Evolutionary conservation across 305 asterid species (phyloP).

Genomic region (Vinca major): DNA sequence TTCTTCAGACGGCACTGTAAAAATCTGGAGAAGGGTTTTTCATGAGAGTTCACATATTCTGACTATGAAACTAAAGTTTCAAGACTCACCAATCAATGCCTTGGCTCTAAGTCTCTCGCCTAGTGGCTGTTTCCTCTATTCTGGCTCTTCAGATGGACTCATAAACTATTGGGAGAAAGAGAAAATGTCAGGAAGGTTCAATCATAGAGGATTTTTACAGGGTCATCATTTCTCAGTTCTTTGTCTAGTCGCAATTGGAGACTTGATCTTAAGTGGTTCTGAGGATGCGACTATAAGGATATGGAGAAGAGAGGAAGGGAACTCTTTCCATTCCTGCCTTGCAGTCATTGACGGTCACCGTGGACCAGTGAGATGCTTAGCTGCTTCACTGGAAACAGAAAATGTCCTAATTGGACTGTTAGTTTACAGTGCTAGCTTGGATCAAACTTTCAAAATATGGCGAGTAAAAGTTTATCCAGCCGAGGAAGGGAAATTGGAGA

Average conservation of each 20-base stretch:
- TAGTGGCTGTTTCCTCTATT: constrained; percentile 39
- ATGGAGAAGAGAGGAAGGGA: constrained; percentile 63
- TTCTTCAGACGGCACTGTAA: constrained; percentile 61
- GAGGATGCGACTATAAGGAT: constrained; percentile 69
- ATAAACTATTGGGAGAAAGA: constrained; percentile 73
- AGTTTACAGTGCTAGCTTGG: constrained; percentile 61
- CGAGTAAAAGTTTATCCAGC: constrained; percentile 42
- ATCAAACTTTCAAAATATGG: constrained; percentile 71
- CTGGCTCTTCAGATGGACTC: constrained; percentile 67
- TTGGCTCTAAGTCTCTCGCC: constrained; percentile 33
- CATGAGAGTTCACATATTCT: constrained; percentile 50
- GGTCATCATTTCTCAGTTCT: constrained; percentile 65
- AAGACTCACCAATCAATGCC: constrained; percentile 54
- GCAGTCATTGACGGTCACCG: constrained; percentile 72
- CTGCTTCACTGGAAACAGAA: constrained; percentile 43
- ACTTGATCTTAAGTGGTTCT: constrained; percentile 56
- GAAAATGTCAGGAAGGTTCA: constrained; percentile 50
- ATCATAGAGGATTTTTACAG: constrained; percentile 59
- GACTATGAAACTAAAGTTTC: constrained; percentile 55
- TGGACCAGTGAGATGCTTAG: constrained; percentile 61
- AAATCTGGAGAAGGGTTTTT: constrained; percentile 59
- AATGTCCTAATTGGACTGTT: constrained; percentile 31
- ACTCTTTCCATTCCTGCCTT: constrained; percentile 44
- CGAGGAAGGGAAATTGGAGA: constrained; percentile 30
- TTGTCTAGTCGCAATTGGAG: constrained; percentile 46